Conservation (phyloP, 2,329 filamentous ascomycete species). For the Aspergillus fructus region DNA sequence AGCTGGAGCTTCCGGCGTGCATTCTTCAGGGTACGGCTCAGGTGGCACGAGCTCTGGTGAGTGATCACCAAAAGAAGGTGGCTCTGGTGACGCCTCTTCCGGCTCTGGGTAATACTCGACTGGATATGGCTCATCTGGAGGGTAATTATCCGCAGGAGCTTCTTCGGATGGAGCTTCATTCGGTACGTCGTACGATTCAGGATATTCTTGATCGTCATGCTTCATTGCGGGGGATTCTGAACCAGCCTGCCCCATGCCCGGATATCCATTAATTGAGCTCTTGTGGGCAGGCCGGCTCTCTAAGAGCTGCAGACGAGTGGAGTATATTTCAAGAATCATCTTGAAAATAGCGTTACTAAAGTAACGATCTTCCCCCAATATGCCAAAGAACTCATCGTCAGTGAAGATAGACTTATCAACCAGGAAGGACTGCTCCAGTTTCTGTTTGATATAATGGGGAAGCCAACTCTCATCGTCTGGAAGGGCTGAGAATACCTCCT, state of each 20-base stretch:
- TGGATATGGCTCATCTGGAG: too few relatives aligned
- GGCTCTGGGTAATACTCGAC: too few relatives aligned
- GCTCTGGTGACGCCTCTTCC: too few relatives aligned
- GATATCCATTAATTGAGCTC: background rate
- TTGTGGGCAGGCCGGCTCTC: background rate
- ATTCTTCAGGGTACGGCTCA: too few relatives aligned
- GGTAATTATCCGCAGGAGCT: too few relatives aligned
- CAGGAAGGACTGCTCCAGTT: background rate
- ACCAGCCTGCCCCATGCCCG: too few relatives aligned
- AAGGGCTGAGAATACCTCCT: background rate
- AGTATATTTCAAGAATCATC: conserved; percentile 3
- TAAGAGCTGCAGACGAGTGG: background rate
- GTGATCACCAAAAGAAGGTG: too few relatives aligned
- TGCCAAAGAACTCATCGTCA: background rate
- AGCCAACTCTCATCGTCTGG: background rate
- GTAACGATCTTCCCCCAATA: background rate
- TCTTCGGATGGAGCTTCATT: too few relatives aligned
- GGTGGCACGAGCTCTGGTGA: too few relatives aligned
- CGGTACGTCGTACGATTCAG: too few relatives aligned
- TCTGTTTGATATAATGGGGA: background rate
- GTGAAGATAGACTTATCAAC: background rate
- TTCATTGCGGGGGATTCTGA: too few relatives aligned
- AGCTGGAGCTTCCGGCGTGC: background rate
- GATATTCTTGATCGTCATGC: too few relatives aligned
- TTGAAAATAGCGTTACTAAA: background rate